Evolutionary conservation across 169 alveolate genomes (phyloP).

Genomic region (Cystoisospora suis): DNA sequence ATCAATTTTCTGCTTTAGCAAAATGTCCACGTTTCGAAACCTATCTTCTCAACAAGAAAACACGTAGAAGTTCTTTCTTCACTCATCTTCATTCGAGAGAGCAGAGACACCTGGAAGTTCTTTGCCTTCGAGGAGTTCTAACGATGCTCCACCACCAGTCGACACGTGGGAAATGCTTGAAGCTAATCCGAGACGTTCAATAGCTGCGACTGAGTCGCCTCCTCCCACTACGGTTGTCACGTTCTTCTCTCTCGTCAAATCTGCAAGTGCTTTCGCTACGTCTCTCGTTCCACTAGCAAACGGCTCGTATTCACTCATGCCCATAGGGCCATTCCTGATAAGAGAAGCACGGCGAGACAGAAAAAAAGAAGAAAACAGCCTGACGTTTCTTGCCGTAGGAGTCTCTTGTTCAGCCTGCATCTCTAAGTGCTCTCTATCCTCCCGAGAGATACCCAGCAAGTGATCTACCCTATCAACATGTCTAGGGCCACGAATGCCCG

Average conservation of each 20-base stretch:
- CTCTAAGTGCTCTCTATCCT: too few species aligned
- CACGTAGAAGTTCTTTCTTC: too few species aligned
- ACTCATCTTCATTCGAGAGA: conserved; percentile 62
- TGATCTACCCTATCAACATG: too few species aligned
- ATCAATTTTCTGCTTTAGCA: too few species aligned
- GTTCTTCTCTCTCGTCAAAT: conserved; percentile 80
- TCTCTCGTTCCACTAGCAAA: conserved; percentile 88
- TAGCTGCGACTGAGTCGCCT: conserved; percentile 96
- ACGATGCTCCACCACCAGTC: conserved; percentile 99
- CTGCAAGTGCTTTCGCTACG: conserved; percentile 65
- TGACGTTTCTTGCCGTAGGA: too few species aligned
- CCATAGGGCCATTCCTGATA: conserved; percentile 74
- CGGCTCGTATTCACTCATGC: conserved; percentile 92
- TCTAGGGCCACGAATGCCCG: too few species aligned
- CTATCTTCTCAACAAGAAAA: too few species aligned
- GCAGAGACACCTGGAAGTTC: conserved; percentile 94
- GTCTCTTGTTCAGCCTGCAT: too few species aligned
- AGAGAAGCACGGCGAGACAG: background rate
- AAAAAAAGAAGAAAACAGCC: background rate
- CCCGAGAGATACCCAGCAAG: too few species aligned
- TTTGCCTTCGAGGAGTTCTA: conserved; percentile 96
- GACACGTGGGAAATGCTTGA: conserved; percentile 91
- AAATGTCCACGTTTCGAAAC: too few species aligned
- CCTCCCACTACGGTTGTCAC: conserved; percentile 93
- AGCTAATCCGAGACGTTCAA: conserved; percentile 85